Conservation (phyloP, 306 rosid genomes). For the Prinsepia uniflora region DNA sequence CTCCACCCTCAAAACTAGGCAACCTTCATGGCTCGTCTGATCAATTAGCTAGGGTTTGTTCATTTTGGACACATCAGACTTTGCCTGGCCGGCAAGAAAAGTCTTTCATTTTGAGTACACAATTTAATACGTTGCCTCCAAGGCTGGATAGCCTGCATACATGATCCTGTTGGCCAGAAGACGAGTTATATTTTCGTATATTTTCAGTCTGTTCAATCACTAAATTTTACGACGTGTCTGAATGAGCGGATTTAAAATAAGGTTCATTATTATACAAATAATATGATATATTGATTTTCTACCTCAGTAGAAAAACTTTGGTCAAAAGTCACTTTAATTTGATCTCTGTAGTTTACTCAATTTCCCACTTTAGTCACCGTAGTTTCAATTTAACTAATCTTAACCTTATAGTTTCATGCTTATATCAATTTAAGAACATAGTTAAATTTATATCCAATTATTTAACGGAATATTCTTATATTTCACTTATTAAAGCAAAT, state of each 20-base stretch:
- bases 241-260: neutral
- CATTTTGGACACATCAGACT: neutral
- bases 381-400: too few species aligned
- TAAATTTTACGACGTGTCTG: neutral
- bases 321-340: too few species aligned
- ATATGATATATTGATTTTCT: too few species aligned
- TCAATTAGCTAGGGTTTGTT: neutral
- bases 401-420: too few species aligned
- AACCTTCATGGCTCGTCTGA: neutral
- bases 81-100: slow-evolving; percentile 19
- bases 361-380: too few species aligned
- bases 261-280: too few species aligned
- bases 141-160: slow-evolving; percentile 6
- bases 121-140: slow-evolving; percentile 13
- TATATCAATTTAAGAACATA: too few species aligned
- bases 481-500: too few species aligned
- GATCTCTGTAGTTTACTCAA: too few species aligned
- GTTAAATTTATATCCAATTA: too few species aligned
- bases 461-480: too few species aligned
- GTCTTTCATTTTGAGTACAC: neutral
- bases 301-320: too few species aligned
- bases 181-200: neutral
- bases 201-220: neutral
- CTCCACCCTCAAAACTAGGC: slow-evolving; percentile 1
- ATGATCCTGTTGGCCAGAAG: neutral